These are phyloP conservation scores for Chlorella vulgaris DNA, from an alignment of 139 green algal genomes.

Conservation along the genomic window DNA sequence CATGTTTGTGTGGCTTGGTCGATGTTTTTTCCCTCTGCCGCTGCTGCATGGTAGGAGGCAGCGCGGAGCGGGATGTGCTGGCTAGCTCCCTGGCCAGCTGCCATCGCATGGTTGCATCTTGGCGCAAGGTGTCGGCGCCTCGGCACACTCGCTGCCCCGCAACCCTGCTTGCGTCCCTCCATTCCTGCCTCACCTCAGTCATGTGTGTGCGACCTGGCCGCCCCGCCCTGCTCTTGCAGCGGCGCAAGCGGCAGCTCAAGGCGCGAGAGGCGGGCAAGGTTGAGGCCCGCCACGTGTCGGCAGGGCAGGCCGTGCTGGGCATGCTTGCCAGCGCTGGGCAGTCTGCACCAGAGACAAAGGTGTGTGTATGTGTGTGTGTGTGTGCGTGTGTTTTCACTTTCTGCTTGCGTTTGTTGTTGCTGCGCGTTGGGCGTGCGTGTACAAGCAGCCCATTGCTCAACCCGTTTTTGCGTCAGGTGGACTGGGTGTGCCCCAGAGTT, in stretches of 20 bases:
- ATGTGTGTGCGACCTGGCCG: too few relatives aligned
- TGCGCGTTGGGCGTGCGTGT: too few relatives aligned
- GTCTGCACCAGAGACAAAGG: constrained; percentile 8
- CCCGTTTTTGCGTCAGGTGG: too few relatives aligned
- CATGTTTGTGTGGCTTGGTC: background rate
- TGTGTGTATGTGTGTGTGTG: background rate
- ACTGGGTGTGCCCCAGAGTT: too few relatives aligned
- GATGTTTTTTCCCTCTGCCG: background rate
- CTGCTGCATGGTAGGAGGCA: background rate
- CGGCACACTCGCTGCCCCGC: background rate
- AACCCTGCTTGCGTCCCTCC: too few relatives aligned
- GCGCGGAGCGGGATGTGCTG: too few relatives aligned
- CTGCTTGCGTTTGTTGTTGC: background rate
- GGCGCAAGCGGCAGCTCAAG: constrained; percentile 46
- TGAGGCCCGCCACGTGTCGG: constrained; percentile 38
- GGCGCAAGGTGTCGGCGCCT: too few relatives aligned
- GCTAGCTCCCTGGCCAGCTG: too few relatives aligned
- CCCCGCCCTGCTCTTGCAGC: constrained; percentile 18
- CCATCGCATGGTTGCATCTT: too few relatives aligned
- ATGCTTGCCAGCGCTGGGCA: constrained; percentile 30
- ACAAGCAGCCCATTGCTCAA: too few relatives aligned
- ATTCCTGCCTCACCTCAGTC: too few relatives aligned
- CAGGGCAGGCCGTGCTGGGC: constrained; percentile 24
- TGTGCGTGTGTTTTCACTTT: background rate
- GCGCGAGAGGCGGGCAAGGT: constrained; percentile 35